These are phyloP conservation scores for Capsella bursapastoris DNA, from an alignment of 345 rosid species.

Conservation along the genomic window DNA sequence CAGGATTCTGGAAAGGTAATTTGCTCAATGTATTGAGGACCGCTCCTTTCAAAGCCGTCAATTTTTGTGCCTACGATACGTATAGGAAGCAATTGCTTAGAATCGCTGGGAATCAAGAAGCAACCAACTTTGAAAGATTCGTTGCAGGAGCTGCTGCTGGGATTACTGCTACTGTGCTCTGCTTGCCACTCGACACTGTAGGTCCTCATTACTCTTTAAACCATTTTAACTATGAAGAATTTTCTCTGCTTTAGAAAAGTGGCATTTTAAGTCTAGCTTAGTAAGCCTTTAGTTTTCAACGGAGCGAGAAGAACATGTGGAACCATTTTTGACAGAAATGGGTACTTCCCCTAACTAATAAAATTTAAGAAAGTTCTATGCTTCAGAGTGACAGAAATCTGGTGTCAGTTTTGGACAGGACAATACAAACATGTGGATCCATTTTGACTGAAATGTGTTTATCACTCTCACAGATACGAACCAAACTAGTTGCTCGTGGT, in stretches of 20 bases:
- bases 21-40: slow-evolving; percentile 88
- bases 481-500: slow-evolving; percentile 88
- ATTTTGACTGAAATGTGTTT: slow-evolving; percentile 23
- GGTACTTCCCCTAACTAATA: too few relatives aligned
- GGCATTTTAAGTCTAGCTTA: too few relatives aligned
- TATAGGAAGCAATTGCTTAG: slow-evolving; percentile 72
- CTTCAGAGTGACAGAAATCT: slow-evolving; percentile 16
- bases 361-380: background rate
- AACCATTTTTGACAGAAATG: too few relatives aligned
- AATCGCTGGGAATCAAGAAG: slow-evolving; percentile 68
- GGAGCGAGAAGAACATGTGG: too few relatives aligned
- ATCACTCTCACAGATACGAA: slow-evolving; percentile 60
- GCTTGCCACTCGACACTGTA: slow-evolving; percentile 97
- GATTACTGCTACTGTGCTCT: slow-evolving; percentile 83
- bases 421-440: slow-evolving; percentile 3
- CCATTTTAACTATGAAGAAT: background rate
- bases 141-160: slow-evolving; percentile 96
- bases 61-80: slow-evolving; percentile 88
- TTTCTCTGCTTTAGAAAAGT: background rate
- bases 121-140: slow-evolving; percentile 84
- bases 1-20: slow-evolving; percentile 97
- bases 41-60: slow-evolving; percentile 94
- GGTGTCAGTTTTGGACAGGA: background rate
- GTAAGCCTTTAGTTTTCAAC: too few relatives aligned
- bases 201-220: slow-evolving; percentile 23